These are phyloP conservation scores for Skeletonema menzelii DNA, from an alignment of 108 stramenopile genomes.

Conservation along the genomic window DNA sequence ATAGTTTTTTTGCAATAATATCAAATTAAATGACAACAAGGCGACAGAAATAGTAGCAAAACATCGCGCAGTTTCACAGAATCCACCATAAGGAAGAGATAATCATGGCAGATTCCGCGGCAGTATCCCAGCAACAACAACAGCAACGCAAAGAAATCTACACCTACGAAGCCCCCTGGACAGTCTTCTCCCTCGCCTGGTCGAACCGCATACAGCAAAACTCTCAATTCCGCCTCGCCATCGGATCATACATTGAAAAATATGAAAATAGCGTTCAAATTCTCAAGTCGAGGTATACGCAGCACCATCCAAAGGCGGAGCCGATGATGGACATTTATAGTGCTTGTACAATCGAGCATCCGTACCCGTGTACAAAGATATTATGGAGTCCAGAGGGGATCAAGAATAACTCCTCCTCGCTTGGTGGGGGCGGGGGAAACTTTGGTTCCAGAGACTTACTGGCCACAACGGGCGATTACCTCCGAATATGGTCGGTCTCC, in stretches of 20 bases:
- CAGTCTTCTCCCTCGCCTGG: conserved; percentile 94
- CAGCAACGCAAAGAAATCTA: conserved; percentile 93
- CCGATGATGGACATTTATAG: conserved; percentile 53
- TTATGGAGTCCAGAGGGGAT: conserved; percentile 80
- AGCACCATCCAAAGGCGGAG: conserved; percentile 28
- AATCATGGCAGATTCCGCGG: background rate
- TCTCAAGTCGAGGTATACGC: conserved; percentile 49
- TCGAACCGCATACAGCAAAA: conserved; percentile 69
- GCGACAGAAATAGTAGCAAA: too few relatives aligned
- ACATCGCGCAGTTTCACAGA: too few relatives aligned
- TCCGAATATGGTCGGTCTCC: conserved; percentile 88
- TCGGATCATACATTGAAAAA: conserved; percentile 97
- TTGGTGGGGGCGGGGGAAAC: conserved; percentile 12
- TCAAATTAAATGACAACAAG: too few relatives aligned
- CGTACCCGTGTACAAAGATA: conserved; percentile 94
- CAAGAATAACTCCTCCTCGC: background rate
- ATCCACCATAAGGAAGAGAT: background rate
- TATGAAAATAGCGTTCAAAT: conserved; percentile 94
- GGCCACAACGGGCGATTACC: conserved; percentile 97
- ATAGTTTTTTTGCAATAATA: too few relatives aligned
- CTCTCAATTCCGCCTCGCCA: conserved; percentile 91
- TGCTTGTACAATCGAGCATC: conserved; percentile 89
- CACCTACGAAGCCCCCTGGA: conserved; percentile 98
- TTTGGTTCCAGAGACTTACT: conserved; percentile 79
- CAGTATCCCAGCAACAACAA: background rate